Base-by-base conservation (phyloP, 108 stramenopile genomes). In the Asterionellopsis glacialis region DNA sequence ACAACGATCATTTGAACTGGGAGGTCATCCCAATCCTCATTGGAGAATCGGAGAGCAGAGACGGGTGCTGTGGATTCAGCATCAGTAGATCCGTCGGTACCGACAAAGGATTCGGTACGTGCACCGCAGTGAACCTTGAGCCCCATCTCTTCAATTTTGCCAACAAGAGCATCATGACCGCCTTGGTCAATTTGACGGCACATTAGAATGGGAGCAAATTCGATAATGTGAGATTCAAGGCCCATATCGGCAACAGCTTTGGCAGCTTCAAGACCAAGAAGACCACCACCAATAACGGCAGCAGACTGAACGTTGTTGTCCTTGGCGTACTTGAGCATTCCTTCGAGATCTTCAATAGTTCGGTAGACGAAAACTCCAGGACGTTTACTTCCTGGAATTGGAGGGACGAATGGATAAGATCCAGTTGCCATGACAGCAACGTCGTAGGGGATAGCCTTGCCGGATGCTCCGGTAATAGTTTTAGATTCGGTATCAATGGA, bases 181-280 rank as follows among this genome's bases (percentile, higher is more conserved):
- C 90, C 94, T 61, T 91, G 73, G 63, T 96, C 95, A 61, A 96
- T 94, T 73, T 93, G 91, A 53, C 95, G 95, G 63, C 95, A 95
- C 95, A 96, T 96, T 40, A 96, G 76, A 60, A 87, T 92, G 47
- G 86, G 87, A 9, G 95, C 94, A 72, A 88, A 95, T 57, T 96
- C 95, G 61, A 96, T 87, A 59, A 91, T 89, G 67, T 94, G 94
- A 24, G 85, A 84, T 42, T 76, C 70, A 40, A 95, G 73, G n/a
- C 88, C 91, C 86, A 96, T 93, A 69, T 96, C 93, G 19, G 86
- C 80, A 53, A 84, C 91, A 38, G 94, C 95, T 27, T 63, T 63
- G 22, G 87, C 89, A 11, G 89, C 89, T 70, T 90, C 89, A 14
- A 90, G 76, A 41, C 91, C 88, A 11, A 96, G 79, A 0, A 96